These are phyloP conservation scores for Amphichorda felina DNA, from an alignment of 2,329 filamentous ascomycete genomes.

Conservation along the genomic window DNA sequence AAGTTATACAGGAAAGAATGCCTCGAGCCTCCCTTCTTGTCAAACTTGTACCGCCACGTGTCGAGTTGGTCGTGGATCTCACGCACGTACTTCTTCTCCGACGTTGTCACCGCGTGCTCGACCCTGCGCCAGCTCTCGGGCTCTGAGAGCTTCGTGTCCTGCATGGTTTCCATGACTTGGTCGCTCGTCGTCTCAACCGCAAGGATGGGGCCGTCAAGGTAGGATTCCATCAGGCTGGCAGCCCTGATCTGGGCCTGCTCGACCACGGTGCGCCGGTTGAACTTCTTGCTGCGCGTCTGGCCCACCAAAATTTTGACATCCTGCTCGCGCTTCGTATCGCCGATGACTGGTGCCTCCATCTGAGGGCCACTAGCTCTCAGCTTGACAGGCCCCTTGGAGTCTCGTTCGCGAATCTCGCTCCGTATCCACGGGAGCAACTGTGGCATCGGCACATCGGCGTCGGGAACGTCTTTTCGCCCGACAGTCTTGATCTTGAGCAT, in stretches of 20 bases:
- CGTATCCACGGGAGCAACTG: conserved; percentile 74
- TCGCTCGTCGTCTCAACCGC: conserved; percentile 77
- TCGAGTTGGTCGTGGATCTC: conserved; percentile 70
- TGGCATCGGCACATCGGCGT: conserved; percentile 61
- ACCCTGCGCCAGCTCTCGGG: conserved; percentile 73
- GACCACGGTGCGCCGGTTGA: conserved; percentile 75
- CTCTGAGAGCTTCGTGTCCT: conserved; percentile 64
- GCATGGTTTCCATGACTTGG: conserved; percentile 65
- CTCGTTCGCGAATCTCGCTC: conserved; percentile 69
- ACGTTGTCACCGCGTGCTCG: conserved; percentile 65
- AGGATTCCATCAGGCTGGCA: conserved; percentile 54
- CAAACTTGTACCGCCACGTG: conserved; percentile 48
- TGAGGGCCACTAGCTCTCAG: conserved; percentile 12
- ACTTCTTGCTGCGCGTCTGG: conserved; percentile 80
- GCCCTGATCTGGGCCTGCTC: conserved; percentile 57
- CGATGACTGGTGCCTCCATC: conserved; percentile 9
- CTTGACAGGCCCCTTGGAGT: conserved; percentile 44
- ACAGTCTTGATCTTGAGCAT: conserved; percentile 72
- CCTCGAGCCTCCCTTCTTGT: conserved; percentile 38
- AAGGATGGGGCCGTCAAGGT: conserved; percentile 67
- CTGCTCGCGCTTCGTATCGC: conserved; percentile 36
- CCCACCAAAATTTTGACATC: conserved; percentile 79
- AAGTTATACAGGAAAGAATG: conserved; percentile 92
- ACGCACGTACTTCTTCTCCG: conserved; percentile 69
- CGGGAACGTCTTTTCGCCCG: conserved; percentile 60